These are phyloP conservation scores for Zasmidium cellare DNA, from an alignment of 2,329 filamentous ascomycete species.

Conservation along the genomic window DNA sequence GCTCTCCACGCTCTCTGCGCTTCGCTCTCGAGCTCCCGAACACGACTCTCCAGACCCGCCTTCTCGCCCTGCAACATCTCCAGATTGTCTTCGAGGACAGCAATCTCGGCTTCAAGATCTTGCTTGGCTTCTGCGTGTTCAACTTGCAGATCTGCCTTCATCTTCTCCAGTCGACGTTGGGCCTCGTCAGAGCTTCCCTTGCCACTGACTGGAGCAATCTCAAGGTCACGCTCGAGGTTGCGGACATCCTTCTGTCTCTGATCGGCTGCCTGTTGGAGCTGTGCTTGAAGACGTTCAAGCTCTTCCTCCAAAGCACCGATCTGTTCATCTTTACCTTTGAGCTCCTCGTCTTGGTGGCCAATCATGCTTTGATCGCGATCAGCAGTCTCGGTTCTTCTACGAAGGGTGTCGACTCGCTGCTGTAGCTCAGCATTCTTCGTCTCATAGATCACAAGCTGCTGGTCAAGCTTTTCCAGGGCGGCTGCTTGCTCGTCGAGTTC, in stretches of 20 bases:
- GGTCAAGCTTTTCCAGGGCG: constrained; percentile 34
- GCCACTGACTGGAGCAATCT: constrained; percentile 30
- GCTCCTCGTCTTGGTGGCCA: constrained; percentile 27
- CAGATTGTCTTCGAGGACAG: constrained; percentile 45
- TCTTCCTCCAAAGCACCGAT: constrained; percentile 41
- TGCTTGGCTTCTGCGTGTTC: constrained; percentile 38
- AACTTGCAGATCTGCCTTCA: constrained; percentile 50
- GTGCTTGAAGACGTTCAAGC: constrained; percentile 41
- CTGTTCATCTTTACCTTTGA: constrained; percentile 27
- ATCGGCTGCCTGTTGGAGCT: constrained; percentile 35
- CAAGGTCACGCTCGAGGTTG: constrained; percentile 44
- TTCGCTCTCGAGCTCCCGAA: constrained; percentile 42
- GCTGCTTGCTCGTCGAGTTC: constrained; percentile 37
- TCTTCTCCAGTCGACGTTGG: constrained; percentile 48
- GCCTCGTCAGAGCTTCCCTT: constrained; percentile 26
- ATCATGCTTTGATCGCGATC: constrained; percentile 31
- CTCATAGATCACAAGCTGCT: constrained; percentile 33
- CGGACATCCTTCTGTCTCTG: constrained; percentile 39
- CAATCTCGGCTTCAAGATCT: constrained; percentile 58
- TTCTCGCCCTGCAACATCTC: constrained; percentile 51
- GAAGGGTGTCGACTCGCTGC: constrained; percentile 25
- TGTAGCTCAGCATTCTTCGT: constrained; percentile 32
- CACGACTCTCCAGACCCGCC: constrained; percentile 60
- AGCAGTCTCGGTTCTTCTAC: constrained; percentile 21
- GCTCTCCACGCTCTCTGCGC: constrained; percentile 37